Evolutionary conservation across 2,329 filamentous ascomycete genomes (phyloP).

Genomic region (Colletotrichum sp.): DNA sequence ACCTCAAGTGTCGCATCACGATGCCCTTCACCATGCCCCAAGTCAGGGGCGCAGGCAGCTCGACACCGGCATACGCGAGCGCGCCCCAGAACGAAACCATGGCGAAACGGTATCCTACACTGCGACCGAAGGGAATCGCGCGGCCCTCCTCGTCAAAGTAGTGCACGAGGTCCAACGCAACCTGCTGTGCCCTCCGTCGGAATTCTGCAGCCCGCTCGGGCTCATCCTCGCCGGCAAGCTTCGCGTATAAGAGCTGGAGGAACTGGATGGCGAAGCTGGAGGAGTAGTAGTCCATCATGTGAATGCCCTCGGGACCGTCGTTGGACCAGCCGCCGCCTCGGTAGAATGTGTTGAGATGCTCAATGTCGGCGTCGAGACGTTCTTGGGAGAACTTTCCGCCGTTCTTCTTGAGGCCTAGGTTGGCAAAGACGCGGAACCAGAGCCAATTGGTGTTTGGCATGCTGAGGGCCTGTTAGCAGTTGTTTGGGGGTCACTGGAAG

Average conservation of each 20-base stretch:
- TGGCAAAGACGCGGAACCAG: slow-evolving; percentile 86
- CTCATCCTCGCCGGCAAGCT: slow-evolving; percentile 71
- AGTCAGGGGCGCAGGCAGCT: slow-evolving; percentile 71
- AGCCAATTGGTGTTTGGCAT: slow-evolving; percentile 75
- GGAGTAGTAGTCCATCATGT: slow-evolving; percentile 87
- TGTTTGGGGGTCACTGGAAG: not conserved
- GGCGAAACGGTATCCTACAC: slow-evolving; percentile 81
- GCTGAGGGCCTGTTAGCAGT: slow-evolving; percentile 41
- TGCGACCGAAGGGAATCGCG: slow-evolving; percentile 77
- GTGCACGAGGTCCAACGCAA: slow-evolving; percentile 73
- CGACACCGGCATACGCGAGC: slow-evolving; percentile 75
- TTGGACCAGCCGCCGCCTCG: slow-evolving; percentile 84
- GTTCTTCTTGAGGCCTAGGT: slow-evolving; percentile 77
- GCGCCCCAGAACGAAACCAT: slow-evolving; percentile 87
- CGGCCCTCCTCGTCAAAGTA: slow-evolving; percentile 77
- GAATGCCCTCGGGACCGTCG: slow-evolving; percentile 77
- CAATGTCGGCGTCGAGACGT: slow-evolving; percentile 74
- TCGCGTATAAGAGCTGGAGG: slow-evolving; percentile 77
- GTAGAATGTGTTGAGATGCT: slow-evolving; percentile 81
- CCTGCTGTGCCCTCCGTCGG: slow-evolving; percentile 67
- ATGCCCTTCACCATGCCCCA: slow-evolving; percentile 84
- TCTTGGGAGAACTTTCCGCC: slow-evolving; percentile 73
- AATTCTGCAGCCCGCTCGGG: slow-evolving; percentile 71
- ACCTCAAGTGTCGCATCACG: slow-evolving; percentile 73
- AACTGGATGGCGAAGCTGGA: slow-evolving; percentile 84